Percentiles rank a stretch among this genome's conserved stretches.
Conservation (phyloP, 2,329 filamentous ascomycete genomes). For the Tolypocladium guangdongense region DNA sequence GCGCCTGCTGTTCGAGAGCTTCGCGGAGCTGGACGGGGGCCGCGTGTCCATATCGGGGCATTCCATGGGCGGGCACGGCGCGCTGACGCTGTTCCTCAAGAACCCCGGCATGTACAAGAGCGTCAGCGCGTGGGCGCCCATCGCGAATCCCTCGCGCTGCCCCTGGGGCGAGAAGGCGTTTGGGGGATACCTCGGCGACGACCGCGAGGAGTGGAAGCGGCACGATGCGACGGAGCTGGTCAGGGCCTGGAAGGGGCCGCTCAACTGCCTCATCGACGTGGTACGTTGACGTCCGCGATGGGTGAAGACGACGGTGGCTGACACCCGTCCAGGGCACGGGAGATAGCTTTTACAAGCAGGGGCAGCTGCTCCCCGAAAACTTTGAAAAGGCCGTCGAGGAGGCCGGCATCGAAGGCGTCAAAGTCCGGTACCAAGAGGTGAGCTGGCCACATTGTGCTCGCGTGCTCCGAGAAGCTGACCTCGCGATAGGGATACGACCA, state of each 20-base stretch:
- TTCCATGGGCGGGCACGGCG: conserved; percentile 95
- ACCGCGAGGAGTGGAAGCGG: conserved; percentile 68
- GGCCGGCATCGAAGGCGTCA: conserved; percentile 60
- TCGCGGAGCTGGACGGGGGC: conserved; percentile 55
- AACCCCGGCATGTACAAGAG: conserved; percentile 84
- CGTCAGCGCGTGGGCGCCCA: conserved; percentile 84
- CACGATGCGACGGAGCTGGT: conserved; percentile 90
- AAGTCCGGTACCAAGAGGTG: conserved; percentile 71
- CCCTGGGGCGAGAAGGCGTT: conserved; percentile 98
- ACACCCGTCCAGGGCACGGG: conserved; percentile 56
- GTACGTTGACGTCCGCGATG: conserved; percentile 33
- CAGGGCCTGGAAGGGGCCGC: conserved; percentile 56
- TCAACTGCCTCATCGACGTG: conserved; percentile 81
- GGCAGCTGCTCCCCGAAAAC: conserved; percentile 89
- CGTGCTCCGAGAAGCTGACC: not conserved
- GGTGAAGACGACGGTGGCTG: not conserved
- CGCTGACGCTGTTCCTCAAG: conserved; percentile 82
- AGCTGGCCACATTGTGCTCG: conserved; percentile 11
- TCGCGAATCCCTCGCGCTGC: conserved; percentile 73
- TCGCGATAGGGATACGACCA: conserved; percentile 70
- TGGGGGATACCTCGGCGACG: conserved; percentile 72
- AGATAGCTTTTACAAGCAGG: conserved; percentile 94
- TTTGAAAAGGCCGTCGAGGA: conserved; percentile 70
- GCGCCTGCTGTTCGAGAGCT: conserved; percentile 58
- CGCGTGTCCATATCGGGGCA: conserved; percentile 83